Evolutionary conservation across 805 yeast species (phyloP).

Genomic region (Candida succiphila): DNA sequence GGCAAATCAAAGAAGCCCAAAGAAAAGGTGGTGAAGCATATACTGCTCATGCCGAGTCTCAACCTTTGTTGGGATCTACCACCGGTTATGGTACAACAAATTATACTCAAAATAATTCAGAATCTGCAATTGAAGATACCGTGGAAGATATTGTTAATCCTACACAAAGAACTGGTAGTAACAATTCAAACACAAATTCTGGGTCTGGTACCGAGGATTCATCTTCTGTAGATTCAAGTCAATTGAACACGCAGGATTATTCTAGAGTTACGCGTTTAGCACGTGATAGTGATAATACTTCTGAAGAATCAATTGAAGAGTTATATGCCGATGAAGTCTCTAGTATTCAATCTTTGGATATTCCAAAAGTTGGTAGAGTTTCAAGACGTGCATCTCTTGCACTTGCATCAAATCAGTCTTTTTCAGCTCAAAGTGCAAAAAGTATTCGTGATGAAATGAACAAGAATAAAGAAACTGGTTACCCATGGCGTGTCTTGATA

Average conservation of each 20-base stretch:
- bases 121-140: too few relatives aligned
- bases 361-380: neutral
- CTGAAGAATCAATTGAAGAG: neutral
- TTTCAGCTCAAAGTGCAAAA: neutral
- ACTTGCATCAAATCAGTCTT: neutral
- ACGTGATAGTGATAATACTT: neutral
- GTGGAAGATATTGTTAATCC: too few relatives aligned
- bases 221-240: neutral
- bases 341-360: neutral
- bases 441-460: constrained; percentile 2
- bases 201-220: neutral
- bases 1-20: constrained; percentile 1
- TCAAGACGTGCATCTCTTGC: constrained; percentile 2
- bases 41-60: neutral
- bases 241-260: neutral
- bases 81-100: too few relatives aligned
- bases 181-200: neutral
- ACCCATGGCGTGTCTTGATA: constrained; percentile 10
- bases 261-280: neutral
- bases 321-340: neutral
- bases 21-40: neutral
- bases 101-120: too few relatives aligned
- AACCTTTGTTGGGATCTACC: neutral
- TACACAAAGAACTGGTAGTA: neutral
- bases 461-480: constrained; percentile 1